Conservation (phyloP, 1,284 basidiomycete species). For the Ustilago sp. region DNA sequence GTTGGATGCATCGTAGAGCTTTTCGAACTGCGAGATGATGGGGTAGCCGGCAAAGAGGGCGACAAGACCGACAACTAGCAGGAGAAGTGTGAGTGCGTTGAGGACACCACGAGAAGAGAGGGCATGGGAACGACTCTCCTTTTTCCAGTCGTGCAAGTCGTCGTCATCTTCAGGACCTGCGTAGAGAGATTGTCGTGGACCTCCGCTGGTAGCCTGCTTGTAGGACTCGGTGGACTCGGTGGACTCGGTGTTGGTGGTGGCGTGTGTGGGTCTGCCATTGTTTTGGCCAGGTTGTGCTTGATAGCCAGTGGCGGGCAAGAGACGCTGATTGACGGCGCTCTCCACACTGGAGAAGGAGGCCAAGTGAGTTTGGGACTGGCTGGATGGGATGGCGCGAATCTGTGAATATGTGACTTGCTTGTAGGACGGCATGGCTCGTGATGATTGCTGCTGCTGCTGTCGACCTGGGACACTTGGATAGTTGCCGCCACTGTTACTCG, state of each 20-base stretch:
- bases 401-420: conserved; percentile 35
- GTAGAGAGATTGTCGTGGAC: conserved; percentile 20
- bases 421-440: conserved; percentile 32
- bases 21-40: conserved; percentile 51
- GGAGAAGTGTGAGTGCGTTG: conserved; percentile 46
- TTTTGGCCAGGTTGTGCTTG: conserved; percentile 18
- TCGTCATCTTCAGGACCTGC: conserved; percentile 54
- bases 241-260: conserved; percentile 14
- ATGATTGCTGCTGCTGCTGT: conserved; percentile 10
- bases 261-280: background rate
- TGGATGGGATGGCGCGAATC: conserved; percentile 4
- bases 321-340: conserved; percentile 28
- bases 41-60: conserved; percentile 61
- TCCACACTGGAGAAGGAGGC: conserved; percentile 46
- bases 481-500: conserved; percentile 24
- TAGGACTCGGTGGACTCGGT: conserved; percentile 28
- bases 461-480: conserved; percentile 25
- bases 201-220: conserved; percentile 30
- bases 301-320: conserved; percentile 18
- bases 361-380: conserved; percentile 24
- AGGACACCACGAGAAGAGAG: conserved; percentile 47
- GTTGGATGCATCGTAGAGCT: conserved; percentile 14
- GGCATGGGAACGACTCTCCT: conserved; percentile 30
- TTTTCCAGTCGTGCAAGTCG: conserved; percentile 56
- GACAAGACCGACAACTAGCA: conserved; percentile 46